Conservation (phyloP, 1,284 basidiomycete genomes). For the Marasmius oreades region DNA sequence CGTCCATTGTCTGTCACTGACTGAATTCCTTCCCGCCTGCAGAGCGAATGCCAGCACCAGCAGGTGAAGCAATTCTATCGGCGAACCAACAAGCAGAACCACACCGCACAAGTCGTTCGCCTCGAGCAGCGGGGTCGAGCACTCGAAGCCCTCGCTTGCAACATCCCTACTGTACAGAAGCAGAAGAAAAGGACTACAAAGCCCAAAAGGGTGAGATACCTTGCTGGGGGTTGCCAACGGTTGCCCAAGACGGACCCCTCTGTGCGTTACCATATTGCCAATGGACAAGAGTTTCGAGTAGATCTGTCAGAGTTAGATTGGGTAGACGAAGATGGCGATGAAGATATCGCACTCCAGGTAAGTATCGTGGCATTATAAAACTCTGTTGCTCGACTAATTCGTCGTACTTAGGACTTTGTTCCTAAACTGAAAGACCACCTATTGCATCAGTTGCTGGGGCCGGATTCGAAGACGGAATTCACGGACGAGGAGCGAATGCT, state of each 20-base stretch:
- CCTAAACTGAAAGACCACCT: slow-evolving; percentile 6
- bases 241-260: background rate
- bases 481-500: slow-evolving; percentile 4
- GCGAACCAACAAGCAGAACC: background rate
- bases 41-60: slow-evolving; percentile 1
- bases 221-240: background rate
- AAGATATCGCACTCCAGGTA: background rate
- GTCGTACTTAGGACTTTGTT: background rate
- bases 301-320: background rate
- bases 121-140: background rate
- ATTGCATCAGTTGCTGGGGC: background rate
- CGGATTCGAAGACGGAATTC: no score
- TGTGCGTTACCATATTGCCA: background rate
- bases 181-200: background rate
- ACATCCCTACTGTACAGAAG: background rate
- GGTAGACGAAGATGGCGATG: no score
- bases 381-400: background rate
- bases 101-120: no score
- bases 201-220: background rate
- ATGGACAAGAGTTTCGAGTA: background rate
- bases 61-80: background rate
- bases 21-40: background rate
- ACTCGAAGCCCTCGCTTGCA: background rate
- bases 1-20: background rate
- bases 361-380: background rate